phyloP scores from a whole-genome alignment of 495 filamentous ascomycete species.

The Rusavskia elegans region DNA sequence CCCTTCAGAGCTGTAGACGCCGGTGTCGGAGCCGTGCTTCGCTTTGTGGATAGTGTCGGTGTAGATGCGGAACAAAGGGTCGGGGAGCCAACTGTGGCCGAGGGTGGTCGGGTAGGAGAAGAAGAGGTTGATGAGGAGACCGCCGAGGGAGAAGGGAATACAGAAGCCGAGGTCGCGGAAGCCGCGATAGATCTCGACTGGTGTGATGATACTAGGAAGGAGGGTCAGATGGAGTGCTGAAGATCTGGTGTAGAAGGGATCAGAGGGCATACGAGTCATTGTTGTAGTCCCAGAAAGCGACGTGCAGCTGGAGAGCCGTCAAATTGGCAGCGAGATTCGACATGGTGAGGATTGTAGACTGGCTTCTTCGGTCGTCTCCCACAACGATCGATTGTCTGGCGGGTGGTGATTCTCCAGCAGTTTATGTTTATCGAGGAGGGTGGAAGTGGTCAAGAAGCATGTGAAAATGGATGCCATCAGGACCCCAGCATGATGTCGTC shows the following conservation, averaged over 20 bases:
- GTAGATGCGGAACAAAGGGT: slow-evolving; percentile 37
- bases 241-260: not conserved
- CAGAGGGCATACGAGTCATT: slow-evolving; percentile 16
- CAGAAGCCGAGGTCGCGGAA: slow-evolving; percentile 37
- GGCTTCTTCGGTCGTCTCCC: no score
- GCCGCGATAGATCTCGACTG: slow-evolving; percentile 34
- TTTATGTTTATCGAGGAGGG: no score
- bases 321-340: not conserved
- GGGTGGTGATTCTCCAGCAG: no score
- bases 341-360: not conserved
- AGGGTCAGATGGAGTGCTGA: not conserved
- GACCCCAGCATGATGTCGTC: no score
- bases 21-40: slow-evolving; percentile 41
- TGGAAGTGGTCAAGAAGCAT: no score
- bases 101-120: slow-evolving; percentile 36
- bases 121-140: slow-evolving; percentile 29
- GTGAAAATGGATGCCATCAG: no score
- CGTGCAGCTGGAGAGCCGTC: slow-evolving; percentile 34
- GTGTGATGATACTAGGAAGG: slow-evolving; percentile 27
- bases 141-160: slow-evolving; percentile 26
- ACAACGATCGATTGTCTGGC: no score
- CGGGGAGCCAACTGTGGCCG: slow-evolving; percentile 20
- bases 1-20: slow-evolving; percentile 36
- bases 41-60: slow-evolving; percentile 33
- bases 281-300: slow-evolving; percentile 36